Conservation (phyloP, 345 rosid species). For the Ceriops decandra region DNA sequence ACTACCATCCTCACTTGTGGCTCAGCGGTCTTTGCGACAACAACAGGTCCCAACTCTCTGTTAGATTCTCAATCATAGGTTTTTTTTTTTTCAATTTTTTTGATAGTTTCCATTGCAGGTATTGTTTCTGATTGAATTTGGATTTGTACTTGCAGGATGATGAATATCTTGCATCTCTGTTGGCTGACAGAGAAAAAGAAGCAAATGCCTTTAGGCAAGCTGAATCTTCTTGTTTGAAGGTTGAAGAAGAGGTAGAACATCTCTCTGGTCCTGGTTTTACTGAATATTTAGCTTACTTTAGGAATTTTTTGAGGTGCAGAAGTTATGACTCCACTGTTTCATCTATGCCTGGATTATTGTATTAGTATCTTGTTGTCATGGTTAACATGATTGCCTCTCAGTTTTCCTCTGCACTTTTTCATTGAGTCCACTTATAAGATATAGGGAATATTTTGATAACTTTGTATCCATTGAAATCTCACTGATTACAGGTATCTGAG, state of each 20-base stretch:
- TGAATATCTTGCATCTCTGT: conserved; percentile 40
- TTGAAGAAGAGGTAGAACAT: conserved; percentile 27
- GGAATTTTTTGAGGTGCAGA: not conserved
- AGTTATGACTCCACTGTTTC: not conserved
- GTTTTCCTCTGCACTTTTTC: no score
- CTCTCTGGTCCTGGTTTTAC: not conserved
- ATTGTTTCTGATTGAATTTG: conserved; percentile 5
- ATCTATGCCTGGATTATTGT: not conserved
- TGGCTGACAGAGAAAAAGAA: conserved; percentile 44
- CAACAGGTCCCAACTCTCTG: conserved; percentile 35
- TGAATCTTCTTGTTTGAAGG: conserved; percentile 27
- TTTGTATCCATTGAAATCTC: not conserved
- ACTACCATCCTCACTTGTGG: conserved; percentile 25
- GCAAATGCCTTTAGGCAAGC: conserved; percentile 23
- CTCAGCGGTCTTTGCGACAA: conserved; percentile 25
- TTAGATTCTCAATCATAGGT: not conserved
- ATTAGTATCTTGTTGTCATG: no score
- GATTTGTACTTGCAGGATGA: conserved; percentile 34
- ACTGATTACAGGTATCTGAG: conserved; percentile 39
- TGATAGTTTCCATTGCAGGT: no score
- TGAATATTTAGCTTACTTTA: not conserved
- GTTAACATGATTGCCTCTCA: no score
- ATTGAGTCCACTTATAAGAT: no score
- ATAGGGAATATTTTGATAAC: not conserved
- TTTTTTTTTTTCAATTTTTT: not conserved